Percentiles rank a stretch among this genome's conserved stretches.
phyloP scores from a whole-genome alignment of 805 yeast genomes.

The Lachancea sp. region DNA sequence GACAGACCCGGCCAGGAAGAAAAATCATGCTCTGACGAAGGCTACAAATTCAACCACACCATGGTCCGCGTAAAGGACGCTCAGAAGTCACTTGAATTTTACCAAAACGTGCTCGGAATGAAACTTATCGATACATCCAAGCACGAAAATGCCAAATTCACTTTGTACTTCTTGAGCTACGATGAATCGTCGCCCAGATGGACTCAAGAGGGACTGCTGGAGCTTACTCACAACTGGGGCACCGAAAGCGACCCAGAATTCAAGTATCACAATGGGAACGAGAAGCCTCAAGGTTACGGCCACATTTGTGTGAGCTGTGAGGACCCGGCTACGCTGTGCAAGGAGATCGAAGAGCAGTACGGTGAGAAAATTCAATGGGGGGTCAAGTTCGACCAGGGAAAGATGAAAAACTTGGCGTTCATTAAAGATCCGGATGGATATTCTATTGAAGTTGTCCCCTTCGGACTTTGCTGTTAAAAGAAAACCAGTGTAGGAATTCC shows the following conservation, averaged over 20 bases:
- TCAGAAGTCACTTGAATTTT: conserved; percentile 64
- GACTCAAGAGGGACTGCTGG: conserved; percentile 63
- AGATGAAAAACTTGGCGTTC: conserved; percentile 58
- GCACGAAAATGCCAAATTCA: conserved; percentile 67
- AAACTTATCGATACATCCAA: conserved; percentile 52
- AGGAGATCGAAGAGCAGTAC: conserved; percentile 39
- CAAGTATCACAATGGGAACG: conserved; percentile 79
- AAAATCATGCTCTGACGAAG: conserved; percentile 12
- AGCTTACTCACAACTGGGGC: conserved; percentile 94
- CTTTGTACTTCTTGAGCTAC: conserved; percentile 81
- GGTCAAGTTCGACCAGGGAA: conserved; percentile 49
- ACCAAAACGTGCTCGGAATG: conserved; percentile 76
- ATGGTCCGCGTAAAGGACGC: conserved; percentile 94
- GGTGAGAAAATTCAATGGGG: conserved; percentile 56
- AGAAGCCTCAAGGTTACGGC: conserved; percentile 74
- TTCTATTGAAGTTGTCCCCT: conserved; percentile 64
- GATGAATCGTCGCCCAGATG: conserved; percentile 39
- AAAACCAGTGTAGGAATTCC: too few relatives aligned
- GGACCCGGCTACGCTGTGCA: conserved; percentile 45
- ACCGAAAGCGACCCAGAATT: conserved; percentile 75
- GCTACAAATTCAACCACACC: conserved; percentile 63
- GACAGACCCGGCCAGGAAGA: conserved; percentile 21
- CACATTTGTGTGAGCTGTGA: conserved; percentile 72
- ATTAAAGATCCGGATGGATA: conserved; percentile 89
- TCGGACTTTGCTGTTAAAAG: conserved; percentile 1